phyloP scores from a whole-genome alignment of 1,284 basidiomycete species.

The Sparassis latifolia region DNA sequence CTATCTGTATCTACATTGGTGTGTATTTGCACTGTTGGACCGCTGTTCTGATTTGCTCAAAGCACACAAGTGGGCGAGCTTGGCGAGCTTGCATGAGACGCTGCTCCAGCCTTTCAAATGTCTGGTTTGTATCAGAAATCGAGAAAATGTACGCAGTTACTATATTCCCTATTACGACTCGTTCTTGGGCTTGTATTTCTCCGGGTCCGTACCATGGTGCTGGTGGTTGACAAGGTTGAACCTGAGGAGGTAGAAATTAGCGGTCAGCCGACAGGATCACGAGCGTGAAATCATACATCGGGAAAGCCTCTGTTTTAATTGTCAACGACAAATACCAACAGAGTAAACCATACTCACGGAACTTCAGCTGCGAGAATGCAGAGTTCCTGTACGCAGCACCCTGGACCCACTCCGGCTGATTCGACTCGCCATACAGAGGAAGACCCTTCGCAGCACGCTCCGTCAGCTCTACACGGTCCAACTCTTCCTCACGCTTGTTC shows the following conservation, averaged over 20 bases:
- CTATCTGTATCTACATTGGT: neutral
- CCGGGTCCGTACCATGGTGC: slow-evolving; percentile 78
- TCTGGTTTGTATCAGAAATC: too few relatives aligned
- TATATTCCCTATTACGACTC: slow-evolving; percentile 8
- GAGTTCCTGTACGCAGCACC: slow-evolving; percentile 87
- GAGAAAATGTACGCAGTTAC: too few relatives aligned
- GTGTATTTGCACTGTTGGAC: too few relatives aligned
- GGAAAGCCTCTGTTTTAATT: slow-evolving; percentile 48
- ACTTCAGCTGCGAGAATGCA: slow-evolving; percentile 87
- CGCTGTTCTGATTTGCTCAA: too few relatives aligned
- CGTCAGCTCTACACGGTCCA: slow-evolving; percentile 73
- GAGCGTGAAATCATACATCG: slow-evolving; percentile 40
- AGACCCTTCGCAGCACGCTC: slow-evolving; percentile 69
- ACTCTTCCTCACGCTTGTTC: slow-evolving; percentile 78
- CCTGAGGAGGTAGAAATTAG: slow-evolving; percentile 38
- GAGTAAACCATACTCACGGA: slow-evolving; percentile 52
- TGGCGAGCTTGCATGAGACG: too few relatives aligned
- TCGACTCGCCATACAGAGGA: slow-evolving; percentile 79
- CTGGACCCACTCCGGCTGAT: slow-evolving; percentile 85
- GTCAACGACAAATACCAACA: slow-evolving; percentile 5
- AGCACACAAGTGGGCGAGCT: too few relatives aligned
- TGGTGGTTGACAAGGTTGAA: slow-evolving; percentile 91
- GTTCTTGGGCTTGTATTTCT: slow-evolving; percentile 56
- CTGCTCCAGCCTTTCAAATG: too few relatives aligned
- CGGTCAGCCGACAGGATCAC: neutral